Evolutionary conservation across 768 basidiomycete genomes (phyloP).

Genomic region (Pleurotus tuber-regium): DNA sequence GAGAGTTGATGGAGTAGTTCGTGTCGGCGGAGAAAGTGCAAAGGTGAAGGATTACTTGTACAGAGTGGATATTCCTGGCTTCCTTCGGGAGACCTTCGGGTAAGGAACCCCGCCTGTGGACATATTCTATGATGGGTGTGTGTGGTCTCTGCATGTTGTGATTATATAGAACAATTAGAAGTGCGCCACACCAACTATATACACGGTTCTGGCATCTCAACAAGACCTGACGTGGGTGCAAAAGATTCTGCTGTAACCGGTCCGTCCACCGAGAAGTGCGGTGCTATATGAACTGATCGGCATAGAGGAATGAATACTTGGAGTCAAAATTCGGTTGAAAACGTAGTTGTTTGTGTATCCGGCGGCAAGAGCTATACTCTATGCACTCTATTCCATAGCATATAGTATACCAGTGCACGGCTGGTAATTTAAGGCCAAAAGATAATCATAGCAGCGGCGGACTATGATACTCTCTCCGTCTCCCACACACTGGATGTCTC

Average conservation of each 20-base stretch:
- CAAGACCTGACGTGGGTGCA: not conserved
- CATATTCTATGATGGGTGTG: too few species aligned
- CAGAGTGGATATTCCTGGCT: too few species aligned
- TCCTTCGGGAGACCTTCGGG: too few species aligned
- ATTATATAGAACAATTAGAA: too few species aligned
- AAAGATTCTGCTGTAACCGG: not conserved
- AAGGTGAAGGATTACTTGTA: too few species aligned
- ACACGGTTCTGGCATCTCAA: conserved; percentile 1
- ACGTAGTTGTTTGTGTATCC: too few species aligned
- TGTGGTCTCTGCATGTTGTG: too few species aligned
- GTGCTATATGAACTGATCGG: not conserved
- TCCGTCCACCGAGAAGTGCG: not conserved
- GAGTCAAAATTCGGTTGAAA: not conserved
- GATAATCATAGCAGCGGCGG: not conserved
- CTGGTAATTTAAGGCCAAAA: too few species aligned
- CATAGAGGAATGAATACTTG: not conserved
- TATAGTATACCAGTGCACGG: not conserved
- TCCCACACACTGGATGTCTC: conserved; percentile 75
- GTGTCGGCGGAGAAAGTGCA: not conserved
- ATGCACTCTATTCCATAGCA: not conserved
- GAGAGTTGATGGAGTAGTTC: not conserved
- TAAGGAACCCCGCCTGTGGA: too few species aligned
- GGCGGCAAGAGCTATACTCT: not conserved
- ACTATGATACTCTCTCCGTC: conserved; percentile 48
- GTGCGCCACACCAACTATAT: not conserved